Base-by-base conservation (phyloP, 371 early-diverging fungal species). In the Smittium culicis region DNA sequence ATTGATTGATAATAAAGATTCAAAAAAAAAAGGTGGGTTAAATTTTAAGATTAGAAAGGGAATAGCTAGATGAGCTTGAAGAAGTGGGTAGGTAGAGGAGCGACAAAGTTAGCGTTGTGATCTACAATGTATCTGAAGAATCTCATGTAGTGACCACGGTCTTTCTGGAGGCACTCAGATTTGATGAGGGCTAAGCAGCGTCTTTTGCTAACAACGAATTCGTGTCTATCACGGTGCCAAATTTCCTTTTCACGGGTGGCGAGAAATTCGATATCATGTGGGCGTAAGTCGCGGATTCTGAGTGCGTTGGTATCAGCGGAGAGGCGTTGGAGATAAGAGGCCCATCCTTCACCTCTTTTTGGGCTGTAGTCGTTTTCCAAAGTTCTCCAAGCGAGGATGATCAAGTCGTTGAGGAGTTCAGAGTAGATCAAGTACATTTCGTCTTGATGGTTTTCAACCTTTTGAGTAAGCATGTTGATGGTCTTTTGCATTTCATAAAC, bases 301-400 rank as follows among this genome's bases (percentile, higher is more conserved):
- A 59, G 60, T 8, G 60, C 60, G n/a, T 59, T 59, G 16, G 28
- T 59, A 27, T 59, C 60, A 16, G 27, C n/a, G 16, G 27, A 28
- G 25, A 59, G 60, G 16, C 60, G 27, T 59, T 25, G 31, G 8
- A 59, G n/a, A n/a, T 59, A 59, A 14, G 60, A 8, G 28, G 27
- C 31, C 60, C 60, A 59, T 59, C 60, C 60, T 27, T 59, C 60
- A 27, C 60, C 60, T 59, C 60, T 59, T n/a, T 59, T 59, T 59
- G 60, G 60, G 60, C n/a, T 59, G 60, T 59, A 59, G 60, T 59
- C 60, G 16, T 59, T 59, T 59, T 59, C 60, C 8, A 59, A 27
- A 11, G 60, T 59, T 8, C 60, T 8, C 60, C 60, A 59, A 28
- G 60, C 60, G 25, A 59, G 60, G 25, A 59, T 59, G 8, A 59